Evolutionary conservation across 495 filamentous ascomycete species (phyloP).

Genomic region (Neurospora pannonica): DNA sequence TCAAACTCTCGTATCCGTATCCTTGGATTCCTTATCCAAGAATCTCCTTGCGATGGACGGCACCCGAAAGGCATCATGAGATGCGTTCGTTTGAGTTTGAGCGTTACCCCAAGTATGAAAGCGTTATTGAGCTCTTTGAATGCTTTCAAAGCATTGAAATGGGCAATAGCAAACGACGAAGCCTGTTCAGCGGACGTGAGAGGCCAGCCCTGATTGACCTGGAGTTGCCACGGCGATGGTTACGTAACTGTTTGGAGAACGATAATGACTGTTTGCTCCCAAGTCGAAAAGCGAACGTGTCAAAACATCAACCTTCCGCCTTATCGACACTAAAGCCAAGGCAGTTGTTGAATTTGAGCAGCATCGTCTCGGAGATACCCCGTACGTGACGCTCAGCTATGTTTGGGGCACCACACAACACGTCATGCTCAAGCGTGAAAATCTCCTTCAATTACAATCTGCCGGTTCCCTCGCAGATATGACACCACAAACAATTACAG

Average conservation of each 20-base stretch:
- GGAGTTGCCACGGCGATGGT: not conserved
- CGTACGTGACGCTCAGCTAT: conserved; percentile 15
- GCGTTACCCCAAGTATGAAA: not conserved
- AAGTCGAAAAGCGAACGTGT: not conserved
- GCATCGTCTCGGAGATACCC: not conserved
- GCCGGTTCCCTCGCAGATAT: not conserved
- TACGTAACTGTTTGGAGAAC: not conserved
- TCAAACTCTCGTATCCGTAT: too few species aligned
- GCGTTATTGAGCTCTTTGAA: not conserved
- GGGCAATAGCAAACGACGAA: not conserved
- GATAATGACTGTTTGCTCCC: not conserved
- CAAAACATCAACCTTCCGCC: not conserved
- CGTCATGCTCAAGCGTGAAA: conserved; percentile 1
- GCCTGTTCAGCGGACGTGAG: not conserved
- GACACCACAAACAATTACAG: conserved; percentile 15
- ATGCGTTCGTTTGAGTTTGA: not conserved
- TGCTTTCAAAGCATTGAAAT: not conserved
- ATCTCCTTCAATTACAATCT: not conserved
- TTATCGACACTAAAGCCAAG: not conserved
- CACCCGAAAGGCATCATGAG: not conserved
- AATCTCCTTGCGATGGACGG: not conserved
- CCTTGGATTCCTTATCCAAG: not conserved
- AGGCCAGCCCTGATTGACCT: not conserved
- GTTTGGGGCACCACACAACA: conserved; percentile 13
- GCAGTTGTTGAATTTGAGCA: not conserved